phyloP scores from a whole-genome alignment of 202 grass and related monocot genomes.

The Carex arenaria region DNA sequence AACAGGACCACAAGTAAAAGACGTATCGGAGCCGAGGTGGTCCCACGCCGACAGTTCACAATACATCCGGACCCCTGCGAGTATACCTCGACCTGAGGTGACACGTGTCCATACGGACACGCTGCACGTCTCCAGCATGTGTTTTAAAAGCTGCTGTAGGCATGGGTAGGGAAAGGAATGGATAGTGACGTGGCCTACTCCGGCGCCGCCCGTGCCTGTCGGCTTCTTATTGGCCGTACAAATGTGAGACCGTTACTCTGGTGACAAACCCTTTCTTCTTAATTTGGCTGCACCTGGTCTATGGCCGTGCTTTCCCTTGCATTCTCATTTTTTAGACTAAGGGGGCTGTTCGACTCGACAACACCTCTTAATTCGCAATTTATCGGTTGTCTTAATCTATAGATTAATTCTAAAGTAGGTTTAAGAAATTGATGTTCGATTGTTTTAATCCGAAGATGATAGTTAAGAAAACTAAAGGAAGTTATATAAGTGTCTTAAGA shows the following conservation, averaged over 20 bases:
- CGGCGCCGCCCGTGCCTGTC: slow-evolving; percentile 19
- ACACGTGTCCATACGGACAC: background rate
- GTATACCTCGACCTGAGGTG: background rate
- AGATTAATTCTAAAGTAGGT: no score
- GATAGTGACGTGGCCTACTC: slow-evolving; percentile 16
- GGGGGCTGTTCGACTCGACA: no score
- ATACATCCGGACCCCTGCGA: background rate
- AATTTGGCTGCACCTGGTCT: slow-evolving; percentile 5
- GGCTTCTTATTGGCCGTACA: background rate
- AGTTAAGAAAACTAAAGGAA: no score
- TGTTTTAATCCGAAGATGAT: no score
- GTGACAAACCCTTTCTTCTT: slow-evolving; percentile 14
- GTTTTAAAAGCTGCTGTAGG: background rate
- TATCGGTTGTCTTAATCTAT: no score
- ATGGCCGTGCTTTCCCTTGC: background rate
- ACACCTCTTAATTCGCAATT: no score
- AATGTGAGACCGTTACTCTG: slow-evolving; percentile 10
- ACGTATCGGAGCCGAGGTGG: background rate
- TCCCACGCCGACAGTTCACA: background rate
- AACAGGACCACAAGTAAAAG: no score
- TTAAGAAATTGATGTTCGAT: no score
- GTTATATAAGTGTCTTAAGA: no score
- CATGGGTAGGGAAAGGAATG: background rate
- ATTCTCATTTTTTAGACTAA: no score
- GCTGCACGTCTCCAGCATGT: background rate